Base-by-base conservation (phyloP, 176 grass and related monocot species). In the Raddia distichophylla region DNA sequence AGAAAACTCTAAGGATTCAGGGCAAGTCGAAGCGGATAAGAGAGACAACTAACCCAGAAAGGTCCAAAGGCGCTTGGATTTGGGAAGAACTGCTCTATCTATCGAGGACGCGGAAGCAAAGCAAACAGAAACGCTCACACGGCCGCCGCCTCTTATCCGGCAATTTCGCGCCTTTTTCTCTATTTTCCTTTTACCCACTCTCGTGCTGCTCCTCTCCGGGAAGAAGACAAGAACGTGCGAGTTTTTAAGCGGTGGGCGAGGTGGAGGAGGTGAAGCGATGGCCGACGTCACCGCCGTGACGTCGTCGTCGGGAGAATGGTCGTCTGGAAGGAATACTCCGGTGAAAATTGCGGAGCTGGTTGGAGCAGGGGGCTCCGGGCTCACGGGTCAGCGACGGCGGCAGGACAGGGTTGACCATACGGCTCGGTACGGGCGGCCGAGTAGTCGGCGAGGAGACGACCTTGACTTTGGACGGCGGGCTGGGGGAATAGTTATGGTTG, bases 271-370 rank as follows among this genome's bases (percentile, higher is more conserved):
- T 6, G 61, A 73, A 35, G 59, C 19, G 10, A n/a, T 1, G 47
- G 77, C 13, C 77, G 50, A 78, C 87, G 87, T 86, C 87, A 90
- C 50, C 10, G 11, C 2, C 8, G 16, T 78, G 78, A 86, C 87
- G 73, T 40, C 37, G 37, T 82, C 80, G 59, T 5, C 19, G 46
- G 18, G 34, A 19, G 48, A 54, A 42, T 79, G 20, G 48, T 53
- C 76, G 61, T 53, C 46, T 19, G 10, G 2, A 35, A 27, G 18
- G 58, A 77, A n/a, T 52, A 66, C 76, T 51, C 45, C 48, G 12
- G 7, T 17, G 27, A 14, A 22, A 22, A 22, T 22, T 60, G 58
- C 57, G 9, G 3, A 11, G 8, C 3, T 2, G 3, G 57, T 5
- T 14, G 44, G 14, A 27, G 27, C 22, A 27, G 27, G 27, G 27